phyloP scores from a whole-genome alignment of 2,329 filamentous ascomycete genomes.

The Fusarium sp. region DNA sequence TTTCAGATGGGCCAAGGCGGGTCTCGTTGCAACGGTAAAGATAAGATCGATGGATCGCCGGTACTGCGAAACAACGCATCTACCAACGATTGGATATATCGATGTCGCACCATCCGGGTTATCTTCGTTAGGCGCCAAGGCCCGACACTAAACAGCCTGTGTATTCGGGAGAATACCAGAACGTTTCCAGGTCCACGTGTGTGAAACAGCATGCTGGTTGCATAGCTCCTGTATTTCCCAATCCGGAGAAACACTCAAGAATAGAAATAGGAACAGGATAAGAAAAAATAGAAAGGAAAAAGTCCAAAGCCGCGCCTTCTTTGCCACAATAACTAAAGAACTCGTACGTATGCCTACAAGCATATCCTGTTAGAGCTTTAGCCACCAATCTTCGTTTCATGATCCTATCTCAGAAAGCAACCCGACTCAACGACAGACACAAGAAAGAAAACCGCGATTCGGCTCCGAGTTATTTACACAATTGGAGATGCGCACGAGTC shows the following conservation, averaged over 20 bases:
- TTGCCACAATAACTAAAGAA: too few relatives aligned
- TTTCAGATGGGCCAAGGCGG: not conserved
- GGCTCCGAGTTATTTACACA: too few relatives aligned
- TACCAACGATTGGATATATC: not conserved
- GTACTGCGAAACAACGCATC: not conserved
- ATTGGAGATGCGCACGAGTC: not conserved
- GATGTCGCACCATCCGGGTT: not conserved
- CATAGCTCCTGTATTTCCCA: not conserved
- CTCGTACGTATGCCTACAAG: not conserved
- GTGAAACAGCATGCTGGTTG: not conserved
- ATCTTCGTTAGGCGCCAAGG: not conserved
- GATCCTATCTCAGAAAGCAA: not conserved
- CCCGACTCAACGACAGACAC: too few relatives aligned
- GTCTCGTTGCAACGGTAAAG: not conserved
- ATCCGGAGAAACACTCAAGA: not conserved
- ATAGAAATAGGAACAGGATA: not conserved
- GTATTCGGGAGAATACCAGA: not conserved
- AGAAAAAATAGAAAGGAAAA: too few relatives aligned
- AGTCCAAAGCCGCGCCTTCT: too few relatives aligned
- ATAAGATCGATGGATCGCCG: not conserved
- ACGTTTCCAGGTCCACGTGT: not conserved
- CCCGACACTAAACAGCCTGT: not conserved
- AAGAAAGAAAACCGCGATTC: too few relatives aligned
- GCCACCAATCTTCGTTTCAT: too few relatives aligned
- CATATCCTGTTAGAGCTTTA: too few relatives aligned